These are phyloP conservation scores for Thuidium tamariscinum DNA, from an alignment of 225 moss, liverwort and hornwort species.

Conservation along the genomic window DNA sequence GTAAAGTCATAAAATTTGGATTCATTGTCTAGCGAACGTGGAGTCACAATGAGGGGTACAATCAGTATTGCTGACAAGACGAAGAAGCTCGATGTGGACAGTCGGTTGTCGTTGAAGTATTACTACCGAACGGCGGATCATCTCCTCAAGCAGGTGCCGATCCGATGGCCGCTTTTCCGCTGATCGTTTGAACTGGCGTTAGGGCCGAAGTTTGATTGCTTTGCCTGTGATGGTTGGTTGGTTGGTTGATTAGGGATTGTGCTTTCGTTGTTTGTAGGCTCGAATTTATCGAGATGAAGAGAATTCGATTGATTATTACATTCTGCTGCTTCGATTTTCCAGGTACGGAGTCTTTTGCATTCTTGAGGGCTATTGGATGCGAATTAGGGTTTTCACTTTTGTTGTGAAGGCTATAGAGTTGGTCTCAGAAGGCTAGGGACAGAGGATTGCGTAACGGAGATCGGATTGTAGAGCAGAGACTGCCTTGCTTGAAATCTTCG, in stretches of 20 bases:
- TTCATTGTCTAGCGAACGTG: neutral
- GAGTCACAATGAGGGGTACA: conserved; percentile 35
- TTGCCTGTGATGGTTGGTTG: neutral
- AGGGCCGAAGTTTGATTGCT: neutral
- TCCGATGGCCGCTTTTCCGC: neutral
- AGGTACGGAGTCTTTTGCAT: conserved; percentile 19
- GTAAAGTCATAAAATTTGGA: neutral
- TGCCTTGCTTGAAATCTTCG: neutral
- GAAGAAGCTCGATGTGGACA: conserved; percentile 76
- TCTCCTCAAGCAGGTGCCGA: conserved; percentile 70
- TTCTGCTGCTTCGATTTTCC: conserved; percentile 77
- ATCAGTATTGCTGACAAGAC: conserved; percentile 62
- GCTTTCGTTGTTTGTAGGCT: conserved; percentile 30
- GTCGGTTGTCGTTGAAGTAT: conserved; percentile 62
- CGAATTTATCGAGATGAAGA: conserved; percentile 65
- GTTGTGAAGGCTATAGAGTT: neutral
- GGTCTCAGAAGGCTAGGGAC: neutral
- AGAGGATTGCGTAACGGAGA: neutral
- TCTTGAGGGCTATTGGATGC: neutral
- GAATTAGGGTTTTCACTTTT: neutral
- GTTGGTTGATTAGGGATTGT: neutral
- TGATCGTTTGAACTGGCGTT: neutral
- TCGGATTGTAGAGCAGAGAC: neutral
- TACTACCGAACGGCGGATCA: conserved; percentile 78
- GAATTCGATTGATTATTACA: conserved; percentile 68